Evolutionary conservation across 768 basidiomycete species (phyloP).

Genomic region (Leccinum subgranulosum): DNA sequence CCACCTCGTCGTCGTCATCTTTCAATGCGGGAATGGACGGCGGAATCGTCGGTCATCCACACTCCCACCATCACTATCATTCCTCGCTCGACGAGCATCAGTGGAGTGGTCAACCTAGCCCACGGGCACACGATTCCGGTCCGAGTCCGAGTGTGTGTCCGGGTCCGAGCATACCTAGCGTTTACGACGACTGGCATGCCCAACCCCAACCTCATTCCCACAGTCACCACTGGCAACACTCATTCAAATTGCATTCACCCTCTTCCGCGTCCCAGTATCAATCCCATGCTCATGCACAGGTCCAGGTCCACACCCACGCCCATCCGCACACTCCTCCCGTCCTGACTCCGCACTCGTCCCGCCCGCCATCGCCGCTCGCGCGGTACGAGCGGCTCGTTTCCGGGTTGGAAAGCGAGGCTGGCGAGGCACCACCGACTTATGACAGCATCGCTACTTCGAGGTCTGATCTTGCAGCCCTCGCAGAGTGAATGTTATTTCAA

Average conservation of each 20-base stretch:
- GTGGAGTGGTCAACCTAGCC: too few species aligned
- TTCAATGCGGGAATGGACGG: slow-evolving; percentile 12
- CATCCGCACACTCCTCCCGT: neutral
- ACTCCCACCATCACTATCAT: too few species aligned
- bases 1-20: slow-evolving; percentile 24
- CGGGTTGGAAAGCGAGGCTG: slow-evolving; percentile 79
- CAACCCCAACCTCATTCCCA: neutral
- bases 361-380: slow-evolving; percentile 25
- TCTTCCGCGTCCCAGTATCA: neutral
- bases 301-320: neutral
- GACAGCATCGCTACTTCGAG: slow-evolving; percentile 23
- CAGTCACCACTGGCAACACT: neutral
- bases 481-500: neutral
- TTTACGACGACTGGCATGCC: neutral
- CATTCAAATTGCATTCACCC: neutral
- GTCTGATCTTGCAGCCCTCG: neutral
- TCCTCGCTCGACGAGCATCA: too few species aligned
- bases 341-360: slow-evolving; percentile 8
- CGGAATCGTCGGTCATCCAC: too few species aligned
- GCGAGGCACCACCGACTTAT: slow-evolving; percentile 77
- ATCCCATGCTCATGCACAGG: neutral
- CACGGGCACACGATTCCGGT: neutral
- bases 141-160: neutral
- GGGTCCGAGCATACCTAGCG: neutral
- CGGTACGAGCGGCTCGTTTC: slow-evolving; percentile 82